Evolutionary conservation across 2,329 filamentous ascomycete genomes (phyloP), one percentile per base, ranked within the genome.

Genomic region (Myriosclerotinia scirpicola): DNA sequence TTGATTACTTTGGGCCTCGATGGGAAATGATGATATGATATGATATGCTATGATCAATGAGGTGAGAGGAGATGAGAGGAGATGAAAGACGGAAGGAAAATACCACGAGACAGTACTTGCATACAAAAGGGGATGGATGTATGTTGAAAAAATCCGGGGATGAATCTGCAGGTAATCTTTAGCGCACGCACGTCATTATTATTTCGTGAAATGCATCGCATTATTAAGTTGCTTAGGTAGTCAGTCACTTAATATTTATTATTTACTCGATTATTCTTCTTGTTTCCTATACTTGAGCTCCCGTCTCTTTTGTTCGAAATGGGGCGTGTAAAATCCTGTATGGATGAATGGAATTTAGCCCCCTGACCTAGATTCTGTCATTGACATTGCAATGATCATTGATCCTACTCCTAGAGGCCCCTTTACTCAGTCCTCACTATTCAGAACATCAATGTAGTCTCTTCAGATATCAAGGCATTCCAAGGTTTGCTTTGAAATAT

Each of bases 41-140:
- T 54, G 34, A 38, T 5, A 14, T 38, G 52, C 36, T 5, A 54
- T 59, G 26, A 59, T 59, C 52, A 54, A 36, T 34, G 30, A 54
- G 52, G 34, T 46, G 44, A 60, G 30, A 50, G 50, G 56, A 60
- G 30, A 60, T n/a, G 14, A 44, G 14, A 58, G 44, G 55, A 58
- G 44, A 26, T 58, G 6, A 34, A 34, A 34, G 6, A 44, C 34
- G 40, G 17, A 26, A 26, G 40, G 55, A 30, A 30, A 44, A 58
- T 61, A 61, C 58, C 58, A 61, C 44, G 34, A 61, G n/a, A 50
- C 11, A 55, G n/a, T 15, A 15, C 22, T 44, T 38, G 58, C 58
- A 60, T 38, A 34, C 58, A 48, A 50, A 50, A 50, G 30, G 26
- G 58, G 58, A 50, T 50, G 58, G 15, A 38, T 40, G 38, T 11